phyloP scores from a whole-genome alignment of 1,284 basidiomycete species.

The Neotropicomus parvogracilis region DNA sequence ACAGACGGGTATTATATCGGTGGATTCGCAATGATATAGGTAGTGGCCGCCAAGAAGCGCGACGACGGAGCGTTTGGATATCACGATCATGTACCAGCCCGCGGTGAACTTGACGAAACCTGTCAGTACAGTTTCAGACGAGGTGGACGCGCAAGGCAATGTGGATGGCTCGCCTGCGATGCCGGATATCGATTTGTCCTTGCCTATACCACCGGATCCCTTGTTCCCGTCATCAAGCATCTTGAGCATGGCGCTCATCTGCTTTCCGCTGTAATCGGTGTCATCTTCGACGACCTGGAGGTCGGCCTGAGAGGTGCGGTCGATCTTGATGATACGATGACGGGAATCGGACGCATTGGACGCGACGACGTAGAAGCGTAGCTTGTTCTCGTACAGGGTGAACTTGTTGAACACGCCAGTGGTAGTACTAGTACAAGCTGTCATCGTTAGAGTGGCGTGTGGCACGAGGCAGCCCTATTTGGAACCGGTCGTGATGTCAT shows the following conservation, averaged over 20 bases:
- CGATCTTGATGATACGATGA: slow-evolving; percentile 89
- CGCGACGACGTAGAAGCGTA: slow-evolving; percentile 85
- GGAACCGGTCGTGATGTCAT: slow-evolving; percentile 24
- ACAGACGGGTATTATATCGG: slow-evolving; percentile 76
- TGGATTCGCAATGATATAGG: slow-evolving; percentile 94
- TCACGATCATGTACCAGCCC: slow-evolving; percentile 89
- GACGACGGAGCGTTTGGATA: slow-evolving; percentile 89
- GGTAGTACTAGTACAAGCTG: too few species aligned
- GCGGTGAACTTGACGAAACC: slow-evolving; percentile 90
- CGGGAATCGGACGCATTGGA: slow-evolving; percentile 81
- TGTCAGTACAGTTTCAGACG: background rate
- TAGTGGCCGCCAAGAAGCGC: slow-evolving; percentile 96
- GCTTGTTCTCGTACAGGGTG: slow-evolving; percentile 85
- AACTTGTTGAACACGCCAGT: slow-evolving; percentile 79
- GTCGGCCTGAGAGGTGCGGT: slow-evolving; percentile 75
- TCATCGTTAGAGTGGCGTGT: too few species aligned
- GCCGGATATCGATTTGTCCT: slow-evolving; percentile 77
- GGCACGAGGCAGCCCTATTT: slow-evolving; percentile 1
- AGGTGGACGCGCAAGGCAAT: too few species aligned
- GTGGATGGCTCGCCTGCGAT: slow-evolving; percentile 55
- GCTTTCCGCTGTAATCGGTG: slow-evolving; percentile 80
- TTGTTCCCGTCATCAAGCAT: slow-evolving; percentile 96
- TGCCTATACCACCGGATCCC: slow-evolving; percentile 82
- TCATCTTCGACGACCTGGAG: slow-evolving; percentile 82
- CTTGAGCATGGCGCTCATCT: slow-evolving; percentile 87